Percentiles rank a stretch among this genome's conserved stretches.
These are phyloP conservation scores for Juncus effusus DNA, from an alignment of 176 grass and related monocot genomes.

Conservation along the genomic window DNA sequence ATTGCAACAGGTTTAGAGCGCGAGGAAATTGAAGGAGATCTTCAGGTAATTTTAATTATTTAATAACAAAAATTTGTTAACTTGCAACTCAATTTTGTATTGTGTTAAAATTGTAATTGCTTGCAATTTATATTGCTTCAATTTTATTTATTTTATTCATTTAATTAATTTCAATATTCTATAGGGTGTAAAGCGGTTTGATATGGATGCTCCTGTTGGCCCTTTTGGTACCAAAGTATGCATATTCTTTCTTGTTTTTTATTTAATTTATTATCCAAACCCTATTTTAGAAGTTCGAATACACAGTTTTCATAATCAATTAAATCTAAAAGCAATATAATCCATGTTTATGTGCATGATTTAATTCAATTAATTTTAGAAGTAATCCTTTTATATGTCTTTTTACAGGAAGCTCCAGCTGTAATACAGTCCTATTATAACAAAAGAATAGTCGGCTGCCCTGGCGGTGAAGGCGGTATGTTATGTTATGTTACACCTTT, in stretches of 20 bases:
- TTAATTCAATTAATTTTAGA: conserved; percentile 15
- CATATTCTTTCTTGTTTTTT: not conserved
- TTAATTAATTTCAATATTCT: conserved; percentile 23
- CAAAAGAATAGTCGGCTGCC: conserved; percentile 74
- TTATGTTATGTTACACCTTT: not conserved
- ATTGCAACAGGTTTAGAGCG: conserved; percentile 63
- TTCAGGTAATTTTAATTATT: conserved; percentile 35
- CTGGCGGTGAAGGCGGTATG: conserved; percentile 62
- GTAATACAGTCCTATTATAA: conserved; percentile 55
- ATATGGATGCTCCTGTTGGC: conserved; percentile 57
- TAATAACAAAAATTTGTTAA: not conserved
- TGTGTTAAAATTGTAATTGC: not conserved
- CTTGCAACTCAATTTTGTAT: not conserved
- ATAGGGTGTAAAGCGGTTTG: conserved; percentile 62
- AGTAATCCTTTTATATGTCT: conserved; percentile 2
- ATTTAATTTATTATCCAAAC: conserved; percentile 2
- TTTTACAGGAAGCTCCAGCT: conserved; percentile 54
- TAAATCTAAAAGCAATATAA: no score
- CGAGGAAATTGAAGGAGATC: conserved; percentile 59
- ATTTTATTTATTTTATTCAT: not conserved
- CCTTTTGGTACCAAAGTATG: conserved; percentile 74
- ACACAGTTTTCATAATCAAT: no score
- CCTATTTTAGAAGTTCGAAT: not conserved
- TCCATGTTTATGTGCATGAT: not conserved
- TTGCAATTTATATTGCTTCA: not conserved